Conservation (phyloP, 2,329 filamentous ascomycete species). For the Neobulgaria alba region DNA sequence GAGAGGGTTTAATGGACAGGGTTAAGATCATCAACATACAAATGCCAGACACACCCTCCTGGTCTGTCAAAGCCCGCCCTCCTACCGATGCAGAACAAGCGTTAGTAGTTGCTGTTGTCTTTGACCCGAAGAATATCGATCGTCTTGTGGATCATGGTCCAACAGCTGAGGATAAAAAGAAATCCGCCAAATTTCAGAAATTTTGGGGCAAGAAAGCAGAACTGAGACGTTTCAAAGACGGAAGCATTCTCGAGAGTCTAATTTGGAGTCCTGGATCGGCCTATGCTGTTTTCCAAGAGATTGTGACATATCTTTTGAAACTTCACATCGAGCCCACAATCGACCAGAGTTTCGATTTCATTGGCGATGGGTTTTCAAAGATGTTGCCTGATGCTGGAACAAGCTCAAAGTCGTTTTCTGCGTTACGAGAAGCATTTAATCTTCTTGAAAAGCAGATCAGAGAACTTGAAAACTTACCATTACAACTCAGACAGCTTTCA, state of each 20-base stretch:
- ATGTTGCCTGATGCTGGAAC: conserved; percentile 31
- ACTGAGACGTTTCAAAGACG: conserved; percentile 88
- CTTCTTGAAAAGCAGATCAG: conserved; percentile 70
- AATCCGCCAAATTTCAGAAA: conserved; percentile 70
- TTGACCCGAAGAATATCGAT: conserved; percentile 63
- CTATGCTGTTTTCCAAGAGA: conserved; percentile 66
- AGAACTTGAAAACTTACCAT: conserved; percentile 69
- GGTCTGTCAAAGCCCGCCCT: conserved; percentile 37
- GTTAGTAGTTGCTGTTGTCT: conserved; percentile 58
- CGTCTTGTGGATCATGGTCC: conserved; percentile 85
- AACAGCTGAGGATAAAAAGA: conserved; percentile 73
- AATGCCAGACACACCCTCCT: conserved; percentile 30
- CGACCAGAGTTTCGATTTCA: conserved; percentile 31
- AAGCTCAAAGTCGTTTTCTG: conserved; percentile 51
- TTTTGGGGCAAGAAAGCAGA: conserved; percentile 97
- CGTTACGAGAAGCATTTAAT: conserved; percentile 60
- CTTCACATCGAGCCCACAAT: conserved; percentile 57
- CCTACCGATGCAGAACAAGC: conserved; percentile 28
- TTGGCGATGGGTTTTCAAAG: conserved; percentile 37
- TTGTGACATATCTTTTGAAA: conserved; percentile 61
- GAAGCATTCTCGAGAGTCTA: conserved; percentile 84
- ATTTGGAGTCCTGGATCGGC: conserved; percentile 66
- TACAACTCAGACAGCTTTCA: conserved; percentile 76
- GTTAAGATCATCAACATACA: conserved; percentile 58
- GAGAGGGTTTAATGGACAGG: conserved; percentile 66